These are phyloP conservation scores for Boletus pseudo-olivaceus DNA, from an alignment of 768 basidiomycete genomes.

Conservation along the genomic window DNA sequence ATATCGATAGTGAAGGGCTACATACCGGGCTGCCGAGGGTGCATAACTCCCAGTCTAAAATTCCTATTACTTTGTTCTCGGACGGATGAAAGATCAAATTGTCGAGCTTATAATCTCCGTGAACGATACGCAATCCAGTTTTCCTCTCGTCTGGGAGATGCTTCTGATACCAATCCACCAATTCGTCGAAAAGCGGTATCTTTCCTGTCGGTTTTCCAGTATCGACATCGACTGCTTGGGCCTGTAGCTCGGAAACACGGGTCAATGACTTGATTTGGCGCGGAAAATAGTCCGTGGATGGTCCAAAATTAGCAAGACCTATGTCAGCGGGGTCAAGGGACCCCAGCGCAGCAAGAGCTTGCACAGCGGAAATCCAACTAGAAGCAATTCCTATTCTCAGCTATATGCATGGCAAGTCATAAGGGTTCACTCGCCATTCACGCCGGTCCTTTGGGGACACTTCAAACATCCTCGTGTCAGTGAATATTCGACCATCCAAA, in stretches of 20 bases:
- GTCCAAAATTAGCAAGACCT: constrained; percentile 70
- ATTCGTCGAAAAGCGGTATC: constrained; percentile 71
- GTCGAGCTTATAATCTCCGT: constrained; percentile 98
- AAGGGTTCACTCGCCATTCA: constrained; percentile 55
- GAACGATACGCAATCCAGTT: constrained; percentile 81
- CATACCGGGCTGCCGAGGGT: constrained; percentile 88
- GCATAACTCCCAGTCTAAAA: constrained; percentile 97
- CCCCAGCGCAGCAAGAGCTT: constrained; percentile 64
- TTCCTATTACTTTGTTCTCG: constrained; percentile 89
- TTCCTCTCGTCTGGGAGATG: constrained; percentile 76
- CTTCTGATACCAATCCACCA: constrained; percentile 72
- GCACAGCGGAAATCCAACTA: constrained; percentile 79
- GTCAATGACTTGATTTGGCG: constrained; percentile 90
- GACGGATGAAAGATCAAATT: constrained; percentile 94
- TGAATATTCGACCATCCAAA: constrained; percentile 90
- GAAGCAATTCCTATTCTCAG: background rate
- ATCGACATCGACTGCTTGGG: constrained; percentile 62
- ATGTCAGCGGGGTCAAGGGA: constrained; percentile 60
- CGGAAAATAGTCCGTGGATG: constrained; percentile 80
- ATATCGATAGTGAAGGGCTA: constrained; percentile 3
- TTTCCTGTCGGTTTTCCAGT: constrained; percentile 56
- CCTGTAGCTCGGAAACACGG: constrained; percentile 77
- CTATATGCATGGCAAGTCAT: background rate
- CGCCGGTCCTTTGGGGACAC: constrained; percentile 56
- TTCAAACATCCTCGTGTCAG: constrained; percentile 75